Base-by-base conservation (phyloP, 257 asterid genomes). In the Coffea canephora region DNA sequence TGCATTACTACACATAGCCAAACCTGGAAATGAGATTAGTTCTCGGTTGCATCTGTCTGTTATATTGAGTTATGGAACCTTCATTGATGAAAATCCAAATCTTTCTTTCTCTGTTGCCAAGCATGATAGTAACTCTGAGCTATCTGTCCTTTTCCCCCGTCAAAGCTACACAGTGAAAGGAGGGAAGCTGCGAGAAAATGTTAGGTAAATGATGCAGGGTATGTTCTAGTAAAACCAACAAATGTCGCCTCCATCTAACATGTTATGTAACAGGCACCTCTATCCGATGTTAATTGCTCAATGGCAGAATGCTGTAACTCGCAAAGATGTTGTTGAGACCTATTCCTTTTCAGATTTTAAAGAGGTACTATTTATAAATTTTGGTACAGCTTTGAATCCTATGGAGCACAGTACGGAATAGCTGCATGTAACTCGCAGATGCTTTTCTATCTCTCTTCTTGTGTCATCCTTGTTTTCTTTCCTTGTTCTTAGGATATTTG, bases 291-390 rank as follows among this genome's bases (percentile, higher is more conserved):
- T 94, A 78, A 81, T 88, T 85, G 97, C 97, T 69, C 99, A 94
- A 81, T 90, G 90, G 89, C 99, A 96, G 93, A 86, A 83, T 77
- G 98, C 91, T 71, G 97, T 91, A 61, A 96, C 98, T 19, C 97
- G 98, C 72, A 88, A 83, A 86, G 99, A 96, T 85, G 82, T 54
- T 88, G 97, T 86, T 71, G 87, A 87, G 78, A 25, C 91, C 0
- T 91, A 88, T 88, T 83, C 90, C 4, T 91, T 87, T 27, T 76
- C 77, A 61, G 96, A 91, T 84, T 86, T 96, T 87, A 80, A 81
- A 71, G 93, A 87, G 96, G 98, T 94, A 81, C 61, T 8, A 72
- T 3, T 49, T 21, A 46, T 57, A 74, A 69, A 21, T 18, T 45
- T 36, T 21, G 66, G 6, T 66, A 18, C 3, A 4, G 0, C 18